Evolutionary conservation across 2,329 filamentous ascomycete species (phyloP).

Genomic region (Apiospora sp.): DNA sequence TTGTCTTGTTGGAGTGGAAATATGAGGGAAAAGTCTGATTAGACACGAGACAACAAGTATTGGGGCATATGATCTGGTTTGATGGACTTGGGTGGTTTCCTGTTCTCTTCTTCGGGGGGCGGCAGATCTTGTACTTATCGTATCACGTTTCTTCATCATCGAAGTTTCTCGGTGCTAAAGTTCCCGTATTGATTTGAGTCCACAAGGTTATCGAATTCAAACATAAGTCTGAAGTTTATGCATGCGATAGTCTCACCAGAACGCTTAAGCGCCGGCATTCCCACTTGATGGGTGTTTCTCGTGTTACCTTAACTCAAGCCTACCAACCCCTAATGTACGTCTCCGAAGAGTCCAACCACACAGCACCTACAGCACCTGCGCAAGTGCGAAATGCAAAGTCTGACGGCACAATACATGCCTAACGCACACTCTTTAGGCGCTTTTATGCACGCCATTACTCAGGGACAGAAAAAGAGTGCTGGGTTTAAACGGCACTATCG

Average conservation of each 20-base stretch:
- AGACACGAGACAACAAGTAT: not conserved
- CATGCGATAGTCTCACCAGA: not conserved
- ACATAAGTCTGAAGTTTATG: not conserved
- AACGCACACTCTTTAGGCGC: not conserved
- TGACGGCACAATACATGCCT: not conserved
- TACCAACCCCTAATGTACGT: not conserved
- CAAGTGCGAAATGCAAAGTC: not conserved
- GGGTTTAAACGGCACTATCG: not conserved
- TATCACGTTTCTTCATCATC: not conserved
- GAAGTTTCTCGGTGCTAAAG: not conserved
- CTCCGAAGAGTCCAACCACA: not conserved
- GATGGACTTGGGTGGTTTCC: not conserved
- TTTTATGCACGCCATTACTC: not conserved
- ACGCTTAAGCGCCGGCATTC: not conserved
- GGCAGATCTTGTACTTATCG: not conserved
- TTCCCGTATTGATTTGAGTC: not conserved
- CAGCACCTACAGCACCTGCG: not conserved
- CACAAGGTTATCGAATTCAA: not conserved
- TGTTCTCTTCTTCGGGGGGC: not conserved
- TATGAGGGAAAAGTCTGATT: not conserved
- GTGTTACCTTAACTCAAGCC: not conserved
- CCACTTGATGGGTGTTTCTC: not conserved
- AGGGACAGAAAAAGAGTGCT: not conserved
- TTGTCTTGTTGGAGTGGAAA: not conserved
- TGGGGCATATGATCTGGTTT: not conserved